Conservation (phyloP, 805 yeast genomes). For the Cyberlindnera japonica region DNA sequence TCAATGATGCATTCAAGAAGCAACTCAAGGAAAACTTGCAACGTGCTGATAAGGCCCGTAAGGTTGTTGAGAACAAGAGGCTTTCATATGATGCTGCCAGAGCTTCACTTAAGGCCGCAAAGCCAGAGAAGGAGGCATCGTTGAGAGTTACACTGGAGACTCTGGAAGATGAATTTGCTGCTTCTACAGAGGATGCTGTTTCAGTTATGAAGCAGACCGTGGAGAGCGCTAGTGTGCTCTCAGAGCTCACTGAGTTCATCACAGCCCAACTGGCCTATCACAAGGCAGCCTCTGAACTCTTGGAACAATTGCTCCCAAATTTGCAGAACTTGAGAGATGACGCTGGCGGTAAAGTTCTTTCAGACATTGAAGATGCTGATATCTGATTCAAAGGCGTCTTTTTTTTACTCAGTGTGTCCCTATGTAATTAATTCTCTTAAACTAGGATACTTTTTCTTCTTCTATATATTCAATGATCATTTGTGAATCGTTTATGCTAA, state of each 20-base stretch:
- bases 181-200: constrained; percentile 85
- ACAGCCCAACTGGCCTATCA: constrained; percentile 80
- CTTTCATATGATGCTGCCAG: constrained; percentile 78
- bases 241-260: constrained; percentile 63
- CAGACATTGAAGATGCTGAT: constrained; percentile 27
- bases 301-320: constrained; percentile 61
- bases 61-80: constrained; percentile 72
- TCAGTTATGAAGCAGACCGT: constrained; percentile 77
- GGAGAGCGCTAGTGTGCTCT: constrained; percentile 63
- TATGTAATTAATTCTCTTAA: no score
- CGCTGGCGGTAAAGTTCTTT: constrained; percentile 29
- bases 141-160: constrained; percentile 75
- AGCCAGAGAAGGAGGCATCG: constrained; percentile 67
- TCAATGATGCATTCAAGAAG: constrained; percentile 62
- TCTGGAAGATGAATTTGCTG: constrained; percentile 86
- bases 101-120: constrained; percentile 44
- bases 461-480: no score
- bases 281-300: constrained; percentile 65
- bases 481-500: no score
- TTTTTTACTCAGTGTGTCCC: no score
- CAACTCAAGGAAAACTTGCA: constrained; percentile 57
- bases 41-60: constrained; percentile 65
- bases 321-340: constrained; percentile 59
- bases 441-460: no score
- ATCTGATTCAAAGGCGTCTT: no score